Percentiles rank a stretch among this genome's conserved stretches.
Evolutionary conservation across 83 land plant species (phyloP).

Genomic region (Diphasiastrum complanatum): DNA sequence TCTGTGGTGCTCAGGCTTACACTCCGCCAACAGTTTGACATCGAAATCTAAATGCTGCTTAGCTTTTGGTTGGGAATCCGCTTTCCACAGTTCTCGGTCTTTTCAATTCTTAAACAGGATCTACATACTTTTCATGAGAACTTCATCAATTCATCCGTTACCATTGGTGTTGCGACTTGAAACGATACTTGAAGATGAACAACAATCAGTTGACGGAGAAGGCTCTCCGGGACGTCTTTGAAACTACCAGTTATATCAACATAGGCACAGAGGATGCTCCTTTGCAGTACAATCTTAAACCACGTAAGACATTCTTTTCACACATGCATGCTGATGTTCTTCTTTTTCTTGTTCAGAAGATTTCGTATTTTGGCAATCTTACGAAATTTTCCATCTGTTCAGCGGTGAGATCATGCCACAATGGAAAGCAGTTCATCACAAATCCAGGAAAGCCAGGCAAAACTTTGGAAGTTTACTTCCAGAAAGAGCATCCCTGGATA

Average conservation of each 20-base stretch:
- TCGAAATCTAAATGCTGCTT: too few species aligned
- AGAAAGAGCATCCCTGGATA: conserved; percentile 40
- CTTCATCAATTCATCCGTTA: too few species aligned
- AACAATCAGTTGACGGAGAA: conserved; percentile 31
- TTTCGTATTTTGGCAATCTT: background rate
- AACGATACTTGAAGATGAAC: too few species aligned
- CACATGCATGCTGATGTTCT: background rate
- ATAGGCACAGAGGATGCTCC: conserved; percentile 35
- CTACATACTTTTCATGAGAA: too few species aligned
- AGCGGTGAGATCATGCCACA: conserved; percentile 8
- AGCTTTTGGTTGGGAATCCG: too few species aligned
- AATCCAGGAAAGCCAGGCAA: conserved; percentile 22
- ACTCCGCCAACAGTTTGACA: too few species aligned
- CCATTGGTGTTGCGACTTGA: too few species aligned
- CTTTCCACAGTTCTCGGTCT: too few species aligned
- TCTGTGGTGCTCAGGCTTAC: too few species aligned
- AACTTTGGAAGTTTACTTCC: conserved; percentile 32
- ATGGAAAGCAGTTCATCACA: conserved; percentile 24
- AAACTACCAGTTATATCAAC: conserved; percentile 30
- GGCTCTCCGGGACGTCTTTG: conserved; percentile 32
- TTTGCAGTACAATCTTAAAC: conserved; percentile 24
- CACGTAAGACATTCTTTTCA: conserved; percentile 18
- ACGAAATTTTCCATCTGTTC: background rate
- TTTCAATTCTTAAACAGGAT: too few species aligned
- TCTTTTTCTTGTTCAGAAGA: background rate